These are phyloP conservation scores for Mycena sp. DNA, from an alignment of 1,284 basidiomycete genomes.

Conservation along the genomic window DNA sequence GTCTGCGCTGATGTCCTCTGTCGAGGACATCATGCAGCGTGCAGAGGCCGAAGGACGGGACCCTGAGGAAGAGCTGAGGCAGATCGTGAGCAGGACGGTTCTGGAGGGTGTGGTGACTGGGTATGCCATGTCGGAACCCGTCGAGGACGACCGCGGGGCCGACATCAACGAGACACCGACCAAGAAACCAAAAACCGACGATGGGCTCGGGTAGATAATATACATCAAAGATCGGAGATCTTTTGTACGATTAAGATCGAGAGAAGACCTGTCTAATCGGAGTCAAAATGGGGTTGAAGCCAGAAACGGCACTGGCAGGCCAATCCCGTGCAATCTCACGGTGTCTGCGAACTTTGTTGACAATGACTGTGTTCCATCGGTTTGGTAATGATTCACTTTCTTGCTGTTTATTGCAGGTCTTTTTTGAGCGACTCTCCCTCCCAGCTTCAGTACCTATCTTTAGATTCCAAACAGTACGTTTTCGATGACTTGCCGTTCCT, in stretches of 20 bases:
- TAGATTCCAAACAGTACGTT: no score
- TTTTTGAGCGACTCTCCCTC: no score
- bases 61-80: conserved; percentile 69
- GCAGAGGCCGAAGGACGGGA: conserved; percentile 72
- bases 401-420: no score
- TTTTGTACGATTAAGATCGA: conserved; percentile 27
- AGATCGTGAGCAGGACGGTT: conserved; percentile 68
- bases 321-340: conserved; percentile 1
- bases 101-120: conserved; percentile 70
- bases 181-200: conserved; percentile 45
- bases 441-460: no score
- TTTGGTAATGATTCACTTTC: background rate
- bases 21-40: conserved; percentile 74
- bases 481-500: no score
- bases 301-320: conserved; percentile 3
- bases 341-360: background rate
- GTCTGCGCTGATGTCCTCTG: conserved; percentile 71
- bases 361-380: background rate
- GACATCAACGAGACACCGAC: conserved; percentile 41
- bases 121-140: conserved; percentile 55
- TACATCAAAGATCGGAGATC: conserved; percentile 8
- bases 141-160: conserved; percentile 32
- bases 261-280: conserved; percentile 2
- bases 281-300: conserved; percentile 12
- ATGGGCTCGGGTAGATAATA: conserved; percentile 34